Base-by-base conservation (phyloP, 352 stramenopile species). In the Phytophthora palmivora region DNA sequence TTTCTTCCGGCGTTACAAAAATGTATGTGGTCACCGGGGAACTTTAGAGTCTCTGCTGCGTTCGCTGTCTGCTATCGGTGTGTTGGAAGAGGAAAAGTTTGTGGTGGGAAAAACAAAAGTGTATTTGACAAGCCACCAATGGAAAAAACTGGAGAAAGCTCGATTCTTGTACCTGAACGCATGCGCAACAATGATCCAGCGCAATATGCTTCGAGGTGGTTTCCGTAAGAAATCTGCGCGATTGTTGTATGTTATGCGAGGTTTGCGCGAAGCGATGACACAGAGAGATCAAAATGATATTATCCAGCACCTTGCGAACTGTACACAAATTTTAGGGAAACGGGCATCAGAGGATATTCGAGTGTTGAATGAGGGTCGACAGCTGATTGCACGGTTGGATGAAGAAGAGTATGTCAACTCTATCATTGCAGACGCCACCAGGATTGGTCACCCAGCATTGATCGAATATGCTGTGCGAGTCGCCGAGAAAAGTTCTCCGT, bases 111-210 rank as follows among this genome's bases (percentile, higher is more conserved):
- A 83, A 36, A 76, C 74, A 4, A 89, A 87, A 46, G 78, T 95
- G 36, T 93, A 88, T 58, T 56, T 92, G 24, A 92, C 84, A 3
- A 90, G 83, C 21, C 79, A 89, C 38, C 86, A 95, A 70, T 90
- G 78, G 67, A 91, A 91, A 52, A 88, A 89, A 42, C 67, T 95
- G 7, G 84, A 95, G 57, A 86, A 91, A 45, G 84, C 81, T 9
- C 80, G 86, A 8, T 89, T 80, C 12, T 67, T 91, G 60, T 93
- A 89, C 53, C 55, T 95, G 18, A 95, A 92, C 30, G 86, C 84
- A 10, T 89, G 82, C 30, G 84, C 86, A 6, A 92, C 80, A 4
- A 91, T 95, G 82, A 91, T 95, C 38, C 84, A 95, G 71, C 78
- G 82, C 3, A 93, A 92, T 32, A 79, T 95, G 65, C 63, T 91